Conservation (phyloP, 257 asterid species). For the Penstemon newberryi region DNA sequence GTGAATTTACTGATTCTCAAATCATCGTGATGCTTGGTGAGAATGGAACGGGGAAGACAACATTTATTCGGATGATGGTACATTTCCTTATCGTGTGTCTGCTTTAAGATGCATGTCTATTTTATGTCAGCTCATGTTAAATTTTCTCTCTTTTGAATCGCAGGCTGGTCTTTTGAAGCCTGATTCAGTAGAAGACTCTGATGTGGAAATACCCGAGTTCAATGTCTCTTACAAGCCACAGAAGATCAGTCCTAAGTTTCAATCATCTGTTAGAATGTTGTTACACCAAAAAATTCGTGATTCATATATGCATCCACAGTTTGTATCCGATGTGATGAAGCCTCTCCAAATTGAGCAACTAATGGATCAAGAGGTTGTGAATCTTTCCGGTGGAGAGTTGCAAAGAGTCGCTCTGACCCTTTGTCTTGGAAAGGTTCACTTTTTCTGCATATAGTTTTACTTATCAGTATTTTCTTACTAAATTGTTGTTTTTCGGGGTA, state of each 20-base stretch:
- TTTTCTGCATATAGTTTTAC: not conserved
- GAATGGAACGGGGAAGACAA: constrained; percentile 98
- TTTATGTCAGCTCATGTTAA: constrained; percentile 13
- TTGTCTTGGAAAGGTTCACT: constrained; percentile 91
- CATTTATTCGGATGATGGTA: constrained; percentile 98
- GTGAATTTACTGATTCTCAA: constrained; percentile 98
- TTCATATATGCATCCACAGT: constrained; percentile 91
- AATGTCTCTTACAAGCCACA: constrained; percentile 98
- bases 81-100: constrained; percentile 2
- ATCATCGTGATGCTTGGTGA: constrained; percentile 99
- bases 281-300: constrained; percentile 84
- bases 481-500: not conserved
- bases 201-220: constrained; percentile 88
- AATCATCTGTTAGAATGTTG: constrained; percentile 64
- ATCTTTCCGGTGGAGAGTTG: constrained; percentile 99
- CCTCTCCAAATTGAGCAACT: constrained; percentile 97
- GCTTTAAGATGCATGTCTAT: constrained; percentile 1
- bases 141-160: constrained; percentile 15
- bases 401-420: constrained; percentile 93
- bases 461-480: constrained; percentile 1
- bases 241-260: constrained; percentile 87
- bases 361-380: constrained; percentile 95
- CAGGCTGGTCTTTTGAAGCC: constrained; percentile 98
- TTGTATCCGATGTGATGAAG: constrained; percentile 91
- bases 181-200: constrained; percentile 71